Conservation (phyloP, 2,329 filamentous ascomycete species). For the Pseudohalonectria lignicola region DNA sequence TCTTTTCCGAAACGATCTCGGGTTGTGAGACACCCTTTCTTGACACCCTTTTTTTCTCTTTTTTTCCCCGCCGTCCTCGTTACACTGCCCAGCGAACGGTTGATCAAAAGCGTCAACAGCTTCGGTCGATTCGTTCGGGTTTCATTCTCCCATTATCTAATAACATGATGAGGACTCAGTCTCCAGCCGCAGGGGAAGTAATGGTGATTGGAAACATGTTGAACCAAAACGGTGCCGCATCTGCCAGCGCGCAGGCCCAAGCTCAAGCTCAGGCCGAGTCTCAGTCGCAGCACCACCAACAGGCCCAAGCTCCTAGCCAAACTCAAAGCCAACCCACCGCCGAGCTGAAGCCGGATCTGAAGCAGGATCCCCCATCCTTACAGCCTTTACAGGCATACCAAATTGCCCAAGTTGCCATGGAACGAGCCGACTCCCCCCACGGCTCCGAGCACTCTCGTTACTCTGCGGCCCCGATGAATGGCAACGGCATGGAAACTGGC, state of each 20-base stretch:
- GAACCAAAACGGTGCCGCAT: slow-evolving; percentile 31
- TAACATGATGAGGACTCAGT: slow-evolving; percentile 26
- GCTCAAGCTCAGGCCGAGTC: slow-evolving; percentile 14
- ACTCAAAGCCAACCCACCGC: slow-evolving; percentile 12
- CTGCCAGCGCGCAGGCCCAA: slow-evolving; percentile 19
- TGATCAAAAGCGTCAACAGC: neutral
- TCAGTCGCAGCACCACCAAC: slow-evolving; percentile 4
- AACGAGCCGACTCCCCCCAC: slow-evolving; percentile 46
- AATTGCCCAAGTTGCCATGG: slow-evolving; percentile 24
- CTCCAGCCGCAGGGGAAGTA: slow-evolving; percentile 33
- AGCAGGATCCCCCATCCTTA: slow-evolving; percentile 8
- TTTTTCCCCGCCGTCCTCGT: neutral
- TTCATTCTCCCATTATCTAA: slow-evolving; percentile 1
- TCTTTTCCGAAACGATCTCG: neutral
- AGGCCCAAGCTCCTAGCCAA: slow-evolving; percentile 6
- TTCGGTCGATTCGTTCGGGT: neutral
- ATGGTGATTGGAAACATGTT: slow-evolving; percentile 43
- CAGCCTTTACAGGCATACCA: slow-evolving; percentile 10
- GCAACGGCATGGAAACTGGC: slow-evolving; percentile 26
- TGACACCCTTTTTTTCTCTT: neutral
- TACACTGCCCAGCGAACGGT: neutral
- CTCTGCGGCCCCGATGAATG: slow-evolving; percentile 29
- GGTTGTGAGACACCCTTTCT: neutral
- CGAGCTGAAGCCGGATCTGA: no score
- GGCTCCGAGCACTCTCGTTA: slow-evolving; percentile 49